Evolutionary conservation across 2,329 filamentous ascomycete species (phyloP).

Genomic region (Arachnopeziza araneosa): DNA sequence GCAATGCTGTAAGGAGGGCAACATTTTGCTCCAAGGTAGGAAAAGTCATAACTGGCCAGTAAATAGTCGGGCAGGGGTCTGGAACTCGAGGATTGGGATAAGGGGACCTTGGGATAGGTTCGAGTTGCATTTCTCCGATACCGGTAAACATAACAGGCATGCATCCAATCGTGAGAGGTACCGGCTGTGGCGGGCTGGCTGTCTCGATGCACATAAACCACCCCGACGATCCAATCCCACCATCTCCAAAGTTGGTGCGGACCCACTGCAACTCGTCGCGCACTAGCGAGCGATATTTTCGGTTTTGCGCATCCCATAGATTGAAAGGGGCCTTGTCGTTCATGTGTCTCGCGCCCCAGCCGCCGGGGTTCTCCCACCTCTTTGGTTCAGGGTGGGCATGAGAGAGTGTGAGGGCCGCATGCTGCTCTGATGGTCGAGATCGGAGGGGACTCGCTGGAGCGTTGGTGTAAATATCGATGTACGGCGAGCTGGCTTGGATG

Average conservation of each 20-base stretch:
- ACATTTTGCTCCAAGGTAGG: conserved; percentile 11
- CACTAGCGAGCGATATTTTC: conserved; percentile 9
- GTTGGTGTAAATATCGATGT: conserved; percentile 16
- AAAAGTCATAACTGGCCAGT: conserved; percentile 13
- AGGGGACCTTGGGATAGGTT: conserved; percentile 11
- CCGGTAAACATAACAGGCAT: conserved; percentile 16
- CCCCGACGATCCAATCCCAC: conserved; percentile 9
- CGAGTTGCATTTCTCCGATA: conserved; percentile 7
- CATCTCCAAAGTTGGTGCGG: conserved; percentile 40
- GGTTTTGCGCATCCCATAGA: conserved; percentile 10
- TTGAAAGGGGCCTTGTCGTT: conserved; percentile 16
- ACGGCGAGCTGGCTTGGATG: conserved; percentile 10
- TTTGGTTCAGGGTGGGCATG: conserved; percentile 12
- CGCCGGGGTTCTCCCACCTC: conserved; percentile 12
- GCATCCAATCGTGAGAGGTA: conserved; percentile 16
- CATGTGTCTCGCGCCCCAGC: conserved; percentile 15
- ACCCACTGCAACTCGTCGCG: conserved; percentile 26
- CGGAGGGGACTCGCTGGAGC: conserved; percentile 12
- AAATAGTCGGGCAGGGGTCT: conserved; percentile 11
- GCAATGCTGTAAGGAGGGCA: conserved; percentile 12
- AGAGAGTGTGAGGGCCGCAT: conserved; percentile 11
- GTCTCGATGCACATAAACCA: conserved; percentile 16
- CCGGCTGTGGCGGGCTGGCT: conserved; percentile 12
- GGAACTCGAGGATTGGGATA: conserved; percentile 14
- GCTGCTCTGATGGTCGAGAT: conserved; percentile 8